These are phyloP conservation scores for Trichosporon inkin DNA, from an alignment of 1,284 basidiomycete genomes.

Conservation along the genomic window DNA sequence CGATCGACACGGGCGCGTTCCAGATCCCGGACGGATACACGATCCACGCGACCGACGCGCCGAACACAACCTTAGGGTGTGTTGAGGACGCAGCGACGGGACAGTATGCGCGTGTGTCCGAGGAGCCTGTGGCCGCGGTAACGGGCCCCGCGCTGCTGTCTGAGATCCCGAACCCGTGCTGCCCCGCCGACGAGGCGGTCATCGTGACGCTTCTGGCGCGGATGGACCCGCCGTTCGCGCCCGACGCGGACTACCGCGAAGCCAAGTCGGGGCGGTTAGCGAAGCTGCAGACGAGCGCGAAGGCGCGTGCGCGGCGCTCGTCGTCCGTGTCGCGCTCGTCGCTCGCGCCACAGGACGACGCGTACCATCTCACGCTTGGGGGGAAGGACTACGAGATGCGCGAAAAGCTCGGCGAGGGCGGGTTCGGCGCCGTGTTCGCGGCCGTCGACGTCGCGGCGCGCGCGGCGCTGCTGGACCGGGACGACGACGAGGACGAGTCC, in stretches of 20 bases:
- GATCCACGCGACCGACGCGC: slow-evolving; percentile 35
- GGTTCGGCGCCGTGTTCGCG: slow-evolving; percentile 90
- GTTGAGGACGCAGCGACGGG: slow-evolving; percentile 9
- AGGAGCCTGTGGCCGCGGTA: neutral
- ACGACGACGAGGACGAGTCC: slow-evolving; percentile 58
- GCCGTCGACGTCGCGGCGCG: slow-evolving; percentile 56
- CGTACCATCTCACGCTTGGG: slow-evolving; percentile 52
- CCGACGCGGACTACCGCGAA: slow-evolving; percentile 59
- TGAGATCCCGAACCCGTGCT: slow-evolving; percentile 70
- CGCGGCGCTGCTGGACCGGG: slow-evolving; percentile 54
- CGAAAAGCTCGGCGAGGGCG: slow-evolving; percentile 93
- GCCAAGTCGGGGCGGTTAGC: slow-evolving; percentile 56
- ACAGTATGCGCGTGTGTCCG: neutral
- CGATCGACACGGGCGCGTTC: slow-evolving; percentile 30
- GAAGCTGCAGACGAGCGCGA: slow-evolving; percentile 21
- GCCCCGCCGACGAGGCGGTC: slow-evolving; percentile 71
- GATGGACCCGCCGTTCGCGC: slow-evolving; percentile 60
- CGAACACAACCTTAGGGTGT: slow-evolving; percentile 27
- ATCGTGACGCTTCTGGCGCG: slow-evolving; percentile 62
- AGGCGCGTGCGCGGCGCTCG: slow-evolving; percentile 48
- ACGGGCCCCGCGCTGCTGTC: slow-evolving; percentile 7
- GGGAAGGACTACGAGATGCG: slow-evolving; percentile 64
- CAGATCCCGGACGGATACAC: slow-evolving; percentile 49
- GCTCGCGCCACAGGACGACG: slow-evolving; percentile 30
- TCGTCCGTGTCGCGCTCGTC: slow-evolving; percentile 35